These are phyloP conservation scores for Polygonum maritimum DNA, from an alignment of 148 eudicot species.

Conservation along the genomic window DNA sequence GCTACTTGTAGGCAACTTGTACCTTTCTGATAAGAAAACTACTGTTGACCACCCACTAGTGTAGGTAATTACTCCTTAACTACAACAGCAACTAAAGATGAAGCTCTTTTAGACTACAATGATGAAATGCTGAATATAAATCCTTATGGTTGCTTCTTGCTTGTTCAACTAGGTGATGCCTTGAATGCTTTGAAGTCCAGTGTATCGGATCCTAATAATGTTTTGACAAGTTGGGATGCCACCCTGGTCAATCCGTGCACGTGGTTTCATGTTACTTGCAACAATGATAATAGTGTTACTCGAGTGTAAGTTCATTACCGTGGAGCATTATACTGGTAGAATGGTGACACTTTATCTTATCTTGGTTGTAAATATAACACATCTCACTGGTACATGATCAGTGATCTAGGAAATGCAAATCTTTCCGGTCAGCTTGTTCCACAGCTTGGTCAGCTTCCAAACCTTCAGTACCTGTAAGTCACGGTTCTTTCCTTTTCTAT, in stretches of 20 bases:
- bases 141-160: not conserved
- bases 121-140: too few relatives aligned
- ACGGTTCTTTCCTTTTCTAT: not conserved
- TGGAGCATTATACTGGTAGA: not conserved
- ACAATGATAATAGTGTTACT: slow-evolving; percentile 22
- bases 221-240: slow-evolving; percentile 72
- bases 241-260: slow-evolving; percentile 76
- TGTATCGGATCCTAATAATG: slow-evolving; percentile 37
- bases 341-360: not conserved
- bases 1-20: not conserved
- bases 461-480: slow-evolving; percentile 8
- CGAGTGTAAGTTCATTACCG: slow-evolving; percentile 8
- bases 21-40: not conserved
- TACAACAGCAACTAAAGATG: not conserved
- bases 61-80: too few relatives aligned
- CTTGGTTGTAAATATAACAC: not conserved
- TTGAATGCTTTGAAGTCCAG: slow-evolving; percentile 12
- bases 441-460: slow-evolving; percentile 5
- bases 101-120: not conserved
- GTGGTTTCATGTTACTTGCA: slow-evolving; percentile 85
- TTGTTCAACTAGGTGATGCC: slow-evolving; percentile 9
- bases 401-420: slow-evolving; percentile 59
- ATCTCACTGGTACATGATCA: not conserved
- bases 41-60: too few relatives aligned
- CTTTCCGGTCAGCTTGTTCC: slow-evolving; percentile 7